Conservation (phyloP, 345 rosid species). For the Noccaea bulbosa region DNA sequence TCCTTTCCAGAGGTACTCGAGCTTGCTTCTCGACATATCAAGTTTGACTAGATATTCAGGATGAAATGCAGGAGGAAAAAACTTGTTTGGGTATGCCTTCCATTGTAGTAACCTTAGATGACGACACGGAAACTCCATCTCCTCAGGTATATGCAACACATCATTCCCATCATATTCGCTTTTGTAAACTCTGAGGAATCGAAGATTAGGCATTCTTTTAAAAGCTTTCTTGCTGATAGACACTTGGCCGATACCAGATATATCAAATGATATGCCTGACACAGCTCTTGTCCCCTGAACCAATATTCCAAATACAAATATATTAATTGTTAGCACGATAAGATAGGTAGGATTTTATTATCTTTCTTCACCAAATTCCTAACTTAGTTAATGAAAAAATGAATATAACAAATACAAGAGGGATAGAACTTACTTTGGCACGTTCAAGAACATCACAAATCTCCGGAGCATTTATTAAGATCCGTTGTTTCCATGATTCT, state of each 20-base stretch:
- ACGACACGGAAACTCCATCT: background rate
- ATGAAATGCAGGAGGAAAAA: conserved; percentile 19
- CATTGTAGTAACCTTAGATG: conserved; percentile 23
- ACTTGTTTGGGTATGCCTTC: background rate
- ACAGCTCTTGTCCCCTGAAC: conserved; percentile 20
- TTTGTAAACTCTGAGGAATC: conserved; percentile 4
- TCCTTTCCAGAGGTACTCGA: conserved; percentile 25
- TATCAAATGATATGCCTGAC: conserved; percentile 19
- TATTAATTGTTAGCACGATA: background rate
- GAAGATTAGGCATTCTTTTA: conserved; percentile 26
- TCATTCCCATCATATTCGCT: background rate
- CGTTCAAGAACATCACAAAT: conserved; percentile 16
- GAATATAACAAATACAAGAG: too few species aligned
- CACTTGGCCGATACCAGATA: background rate
- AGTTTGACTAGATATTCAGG: conserved; percentile 17
- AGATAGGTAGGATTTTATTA: background rate
- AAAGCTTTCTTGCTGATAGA: background rate
- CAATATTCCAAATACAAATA: background rate
- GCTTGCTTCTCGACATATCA: background rate
- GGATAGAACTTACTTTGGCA: conserved; percentile 9
- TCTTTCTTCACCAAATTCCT: too few species aligned
- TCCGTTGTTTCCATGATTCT: conserved; percentile 10
- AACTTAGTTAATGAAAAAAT: too few species aligned
- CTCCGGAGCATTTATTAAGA: conserved; percentile 30
- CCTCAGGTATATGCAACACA: background rate